These are phyloP conservation scores for Camellia granthamiana DNA, from an alignment of 148 eudicot species.

Conservation along the genomic window DNA sequence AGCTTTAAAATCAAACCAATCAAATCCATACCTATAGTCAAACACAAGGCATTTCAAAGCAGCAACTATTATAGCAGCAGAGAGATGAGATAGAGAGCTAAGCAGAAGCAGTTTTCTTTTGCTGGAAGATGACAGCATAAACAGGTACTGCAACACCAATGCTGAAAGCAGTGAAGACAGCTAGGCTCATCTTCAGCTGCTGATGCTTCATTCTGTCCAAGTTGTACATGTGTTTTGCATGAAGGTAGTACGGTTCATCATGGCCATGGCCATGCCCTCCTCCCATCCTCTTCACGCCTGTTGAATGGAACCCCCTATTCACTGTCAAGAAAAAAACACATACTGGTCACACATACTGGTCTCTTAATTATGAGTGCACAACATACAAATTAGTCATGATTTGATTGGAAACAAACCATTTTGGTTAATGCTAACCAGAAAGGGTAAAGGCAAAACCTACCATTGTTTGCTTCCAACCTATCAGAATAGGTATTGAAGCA, in stretches of 20 bases:
- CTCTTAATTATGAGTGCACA: too few relatives aligned
- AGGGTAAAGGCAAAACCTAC: too few relatives aligned
- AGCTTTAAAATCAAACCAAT: constrained; percentile 4
- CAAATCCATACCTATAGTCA: background rate
- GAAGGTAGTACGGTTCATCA: constrained; percentile 68
- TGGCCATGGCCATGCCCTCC: constrained; percentile 67
- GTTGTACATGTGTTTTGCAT: constrained; percentile 97
- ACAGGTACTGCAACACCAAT: constrained; percentile 74
- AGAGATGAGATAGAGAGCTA: constrained; percentile 18
- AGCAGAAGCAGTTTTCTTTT: constrained; percentile 75
- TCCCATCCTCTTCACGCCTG: constrained; percentile 73
- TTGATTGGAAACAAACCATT: too few relatives aligned
- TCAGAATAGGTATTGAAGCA: too few relatives aligned
- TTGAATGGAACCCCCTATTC: constrained; percentile 63
- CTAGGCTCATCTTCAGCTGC: constrained; percentile 55
- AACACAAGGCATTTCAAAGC: background rate
- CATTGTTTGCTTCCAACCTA: too few relatives aligned
- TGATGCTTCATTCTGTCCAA: constrained; percentile 82
- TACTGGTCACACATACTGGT: background rate
- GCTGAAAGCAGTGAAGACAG: constrained; percentile 61
- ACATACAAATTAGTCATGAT: too few relatives aligned
- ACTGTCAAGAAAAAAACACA: constrained; percentile 25
- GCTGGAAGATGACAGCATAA: constrained; percentile 83
- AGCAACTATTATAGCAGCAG: constrained; percentile 16
- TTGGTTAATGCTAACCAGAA: too few relatives aligned